Percentiles rank a stretch among this genome's conserved stretches.
These are phyloP conservation scores for Blastobotrys aristatus DNA, from an alignment of 1,139 yeast species.

Conservation along the genomic window DNA sequence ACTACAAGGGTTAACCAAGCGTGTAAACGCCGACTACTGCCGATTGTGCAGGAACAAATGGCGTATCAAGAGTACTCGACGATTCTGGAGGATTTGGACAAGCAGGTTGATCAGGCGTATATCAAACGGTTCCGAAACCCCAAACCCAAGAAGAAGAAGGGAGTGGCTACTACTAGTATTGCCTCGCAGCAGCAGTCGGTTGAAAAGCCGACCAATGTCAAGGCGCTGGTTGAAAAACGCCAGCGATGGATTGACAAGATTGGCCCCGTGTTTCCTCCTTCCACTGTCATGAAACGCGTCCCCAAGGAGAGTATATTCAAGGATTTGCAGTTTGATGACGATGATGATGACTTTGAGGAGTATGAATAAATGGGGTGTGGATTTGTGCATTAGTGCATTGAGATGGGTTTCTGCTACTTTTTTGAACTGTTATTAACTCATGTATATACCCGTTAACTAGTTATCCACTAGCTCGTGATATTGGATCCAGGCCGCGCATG, in stretches of 20 bases:
- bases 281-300: slow-evolving; percentile 65
- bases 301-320: slow-evolving; percentile 60
- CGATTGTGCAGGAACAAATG: slow-evolving; percentile 79
- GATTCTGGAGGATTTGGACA: slow-evolving; percentile 87
- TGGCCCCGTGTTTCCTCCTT: slow-evolving; percentile 71
- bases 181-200: slow-evolving; percentile 51
- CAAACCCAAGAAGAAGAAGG: slow-evolving; percentile 68
- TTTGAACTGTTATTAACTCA: too few relatives aligned
- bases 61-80: slow-evolving; percentile 94
- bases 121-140: slow-evolving; percentile 79
- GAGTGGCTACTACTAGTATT: slow-evolving; percentile 37
- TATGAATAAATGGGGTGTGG: slow-evolving; percentile 1
- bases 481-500: too few relatives aligned
- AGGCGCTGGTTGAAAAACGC: slow-evolving; percentile 78
- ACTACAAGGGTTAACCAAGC: slow-evolving; percentile 61
- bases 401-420: too few relatives aligned
- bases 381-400: too few relatives aligned
- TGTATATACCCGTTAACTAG: too few relatives aligned
- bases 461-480: too few relatives aligned
- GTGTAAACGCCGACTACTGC: slow-evolving; percentile 61
- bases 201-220: slow-evolving; percentile 58
- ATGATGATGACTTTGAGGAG: slow-evolving; percentile 35
- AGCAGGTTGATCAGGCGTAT: slow-evolving; percentile 94
- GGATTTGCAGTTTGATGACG: slow-evolving; percentile 42
- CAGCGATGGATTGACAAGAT: slow-evolving; percentile 83